Base-by-base conservation (phyloP, 1,139 yeast genomes). In the Blastobotrys petasosporus region DNA sequence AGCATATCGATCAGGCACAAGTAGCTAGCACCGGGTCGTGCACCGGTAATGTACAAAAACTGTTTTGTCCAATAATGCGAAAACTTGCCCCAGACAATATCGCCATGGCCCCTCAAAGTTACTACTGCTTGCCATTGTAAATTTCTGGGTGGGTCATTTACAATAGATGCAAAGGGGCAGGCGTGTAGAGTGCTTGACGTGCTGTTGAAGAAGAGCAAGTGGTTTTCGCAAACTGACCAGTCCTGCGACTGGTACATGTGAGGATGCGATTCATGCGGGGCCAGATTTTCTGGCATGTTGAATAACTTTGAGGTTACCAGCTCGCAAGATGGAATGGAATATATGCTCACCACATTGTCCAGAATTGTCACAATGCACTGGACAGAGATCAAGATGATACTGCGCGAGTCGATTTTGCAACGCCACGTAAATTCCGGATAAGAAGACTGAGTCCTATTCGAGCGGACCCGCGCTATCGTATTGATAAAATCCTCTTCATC, bases 1-100 rank as follows among this genome's bases (percentile, higher is more conserved):
- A 13, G 3, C 13, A 37, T 30, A 37, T 42, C 40, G 9, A 42
- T 35, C 35, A 42, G 23, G 17, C 45, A 42, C 12, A 42, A 17
- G 20, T 36, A 42, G 3, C 32, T 31, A 9, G 35, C 36, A 6
- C 40, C 40, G 4, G 31, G 35, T 10, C 17, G 10, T 10, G 28
- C 45, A 6, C 45, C 45, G 3, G 45, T 36, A 15, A 42, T 31
- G 15, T 42, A 42, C 17, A 42, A 12, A 36, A 36, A 37, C 36
- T 40, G 35, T 37, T 42, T 42, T 9, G 36, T 36, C 45, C 45
- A 42, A 20, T 42, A 42, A 42, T 42, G 45, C 9, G 37, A 15
- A 13, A 42, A 42, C 29, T 23, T 31, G 16, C 45, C 45, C 45
- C 45, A 42, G 4, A 12, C n/a, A 11, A 42, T 37, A 28, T 10